Base-by-base conservation (phyloP, 1,284 basidiomycete genomes). In the Lentinula novae-zelandiae region DNA sequence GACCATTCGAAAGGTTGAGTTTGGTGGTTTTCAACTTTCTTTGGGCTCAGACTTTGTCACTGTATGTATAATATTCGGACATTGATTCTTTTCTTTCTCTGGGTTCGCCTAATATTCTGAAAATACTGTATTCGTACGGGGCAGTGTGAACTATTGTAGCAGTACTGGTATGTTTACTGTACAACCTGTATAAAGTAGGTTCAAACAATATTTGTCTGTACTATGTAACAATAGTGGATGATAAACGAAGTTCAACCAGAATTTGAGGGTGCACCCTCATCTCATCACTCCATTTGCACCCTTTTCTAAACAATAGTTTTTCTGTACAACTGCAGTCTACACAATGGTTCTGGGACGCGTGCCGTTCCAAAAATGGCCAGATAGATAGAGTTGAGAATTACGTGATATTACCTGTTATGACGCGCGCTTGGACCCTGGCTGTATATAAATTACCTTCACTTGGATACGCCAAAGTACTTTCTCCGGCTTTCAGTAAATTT, bases 111-210 rank as follows among this genome's bases (percentile, higher is more conserved):
- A 36, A 40, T 51, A n/a, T 5, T 38, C 22, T 54, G 17, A 34
- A 49, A 27, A 49, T 20, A 31, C 7, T 61, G 55, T 61, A 57
- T 48, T 22, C 34, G 42, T 56, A 46, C 13, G 22, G 27, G 49
- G 12, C 12, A 38, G 33, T 20, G 10, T 53, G 10, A 8, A 39
- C 17, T 44, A 42, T 46, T 56, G 54, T 56, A 56, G 54, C 54
- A 31, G 49, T 50, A 50, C 27, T 50, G 33, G 40, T 17, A 38
- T 31, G 1, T 15, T 54, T 40, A 42, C 52, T 53, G 52, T 53
- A 53, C 52, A 20, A 38, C n/a, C 17, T 54, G 38, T 54, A 42
- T 54, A 31, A 40, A 39, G 22, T 50, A 50, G 49, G 49, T 50
- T 50, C 49, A 50, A 34, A 27, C 27, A 27, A 27, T 27, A 27